phyloP scores from a whole-genome alignment of 2,329 filamentous ascomycete species.

The Fusarium illudens region DNA sequence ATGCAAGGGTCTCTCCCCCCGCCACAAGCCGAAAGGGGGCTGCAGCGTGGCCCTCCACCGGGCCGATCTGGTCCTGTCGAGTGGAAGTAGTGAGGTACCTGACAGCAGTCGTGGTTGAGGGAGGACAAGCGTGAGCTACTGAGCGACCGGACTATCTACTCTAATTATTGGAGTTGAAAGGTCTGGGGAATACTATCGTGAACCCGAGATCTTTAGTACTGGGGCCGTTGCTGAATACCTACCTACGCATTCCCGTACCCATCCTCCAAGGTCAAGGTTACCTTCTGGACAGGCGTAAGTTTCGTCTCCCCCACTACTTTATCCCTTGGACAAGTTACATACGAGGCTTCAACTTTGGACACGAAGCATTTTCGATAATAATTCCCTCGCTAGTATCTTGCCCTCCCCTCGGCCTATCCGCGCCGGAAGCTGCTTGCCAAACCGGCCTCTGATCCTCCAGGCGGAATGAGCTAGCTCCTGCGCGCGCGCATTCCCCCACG shows the following conservation, averaged over 20 bases:
- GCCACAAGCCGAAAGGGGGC: slow-evolving; percentile 6
- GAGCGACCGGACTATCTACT: neutral
- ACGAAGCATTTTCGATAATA: slow-evolving; percentile 13
- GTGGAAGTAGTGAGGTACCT: neutral
- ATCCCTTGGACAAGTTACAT: slow-evolving; percentile 29
- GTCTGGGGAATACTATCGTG: neutral
- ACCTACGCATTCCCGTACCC: no score
- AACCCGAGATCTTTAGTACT: neutral
- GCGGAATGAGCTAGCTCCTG: slow-evolving; percentile 34
- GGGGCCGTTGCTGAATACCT: neutral
- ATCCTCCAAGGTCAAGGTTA: neutral
- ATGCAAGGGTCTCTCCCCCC: slow-evolving; percentile 18
- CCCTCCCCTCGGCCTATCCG: neutral
- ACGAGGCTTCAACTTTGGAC: slow-evolving; percentile 27
- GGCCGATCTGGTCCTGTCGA: neutral
- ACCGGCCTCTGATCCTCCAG: slow-evolving; percentile 12
- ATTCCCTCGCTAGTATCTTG: slow-evolving; percentile 7
- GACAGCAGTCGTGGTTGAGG: neutral
- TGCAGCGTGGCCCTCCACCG: neutral
- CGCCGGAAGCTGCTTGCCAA: neutral
- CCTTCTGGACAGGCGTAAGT: neutral
- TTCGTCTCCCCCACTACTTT: slow-evolving; percentile 19
- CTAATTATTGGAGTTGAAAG: neutral
- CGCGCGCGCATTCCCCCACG: slow-evolving; percentile 28
- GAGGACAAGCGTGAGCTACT: neutral